Percentiles rank a stretch among this genome's conserved stretches.
phyloP scores from a whole-genome alignment of 345 rosid species.

The Gossypium raimondii region DNA sequence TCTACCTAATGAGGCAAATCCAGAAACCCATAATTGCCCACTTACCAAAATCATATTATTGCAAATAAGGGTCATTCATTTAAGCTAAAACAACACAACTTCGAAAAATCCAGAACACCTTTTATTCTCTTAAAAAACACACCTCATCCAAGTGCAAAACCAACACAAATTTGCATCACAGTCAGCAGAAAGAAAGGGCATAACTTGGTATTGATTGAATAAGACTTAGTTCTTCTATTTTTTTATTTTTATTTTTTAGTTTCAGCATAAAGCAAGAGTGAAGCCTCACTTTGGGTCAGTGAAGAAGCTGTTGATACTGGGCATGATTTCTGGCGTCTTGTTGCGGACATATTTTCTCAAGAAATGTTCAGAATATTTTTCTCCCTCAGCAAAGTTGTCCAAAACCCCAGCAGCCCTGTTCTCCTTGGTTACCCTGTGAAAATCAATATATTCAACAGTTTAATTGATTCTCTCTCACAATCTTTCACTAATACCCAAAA shows the following conservation, averaged over 20 bases:
- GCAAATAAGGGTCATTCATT: not conserved
- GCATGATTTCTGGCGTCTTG: constrained; percentile 86
- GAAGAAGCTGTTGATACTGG: constrained; percentile 80
- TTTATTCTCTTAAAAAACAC: constrained; percentile 3
- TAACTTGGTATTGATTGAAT: not conserved
- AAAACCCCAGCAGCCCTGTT: constrained; percentile 82
- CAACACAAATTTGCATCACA: constrained; percentile 6
- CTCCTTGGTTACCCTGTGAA: constrained; percentile 73
- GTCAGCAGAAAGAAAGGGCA: not conserved
- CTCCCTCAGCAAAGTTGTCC: constrained; percentile 87
- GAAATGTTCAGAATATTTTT: constrained; percentile 66
- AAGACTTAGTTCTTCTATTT: not conserved
- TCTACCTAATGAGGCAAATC: not conserved
- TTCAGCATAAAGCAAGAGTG: not conserved
- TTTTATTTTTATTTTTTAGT: not conserved
- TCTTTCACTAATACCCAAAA: not conserved
- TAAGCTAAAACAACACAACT: not conserved
- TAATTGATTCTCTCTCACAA: not conserved
- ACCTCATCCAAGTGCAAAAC: not conserved
- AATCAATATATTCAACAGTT: not conserved
- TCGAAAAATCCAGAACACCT: not conserved
- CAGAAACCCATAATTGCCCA: not conserved
- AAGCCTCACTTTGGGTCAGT: constrained; percentile 57
- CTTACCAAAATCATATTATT: not conserved
- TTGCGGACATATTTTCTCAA: constrained; percentile 71